Percentiles rank a stretch among this genome's conserved stretches.
Conservation (phyloP, 495 filamentous ascomycete genomes). For the Opeltia flavorubescens region DNA sequence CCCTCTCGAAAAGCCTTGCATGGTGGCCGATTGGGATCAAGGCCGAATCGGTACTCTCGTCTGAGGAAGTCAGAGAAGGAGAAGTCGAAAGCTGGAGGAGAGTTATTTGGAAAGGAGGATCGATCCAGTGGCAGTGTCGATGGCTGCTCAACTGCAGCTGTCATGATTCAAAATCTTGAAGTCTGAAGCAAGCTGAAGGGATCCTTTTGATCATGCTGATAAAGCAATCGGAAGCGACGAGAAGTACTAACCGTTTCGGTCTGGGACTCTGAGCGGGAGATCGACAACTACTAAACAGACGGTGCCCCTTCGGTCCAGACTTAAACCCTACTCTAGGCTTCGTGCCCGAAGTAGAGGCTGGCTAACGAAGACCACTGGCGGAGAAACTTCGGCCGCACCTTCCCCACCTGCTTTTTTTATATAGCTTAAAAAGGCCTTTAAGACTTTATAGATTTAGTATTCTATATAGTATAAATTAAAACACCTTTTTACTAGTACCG, state of each 20-base stretch:
- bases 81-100: constrained; percentile 47
- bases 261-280: not conserved
- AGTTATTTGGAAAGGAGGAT: constrained; percentile 20
- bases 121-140: not conserved
- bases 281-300: no score
- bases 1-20: constrained; percentile 72
- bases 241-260: not conserved
- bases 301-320: no score
- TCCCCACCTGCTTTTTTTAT: no score
- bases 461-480: no score
- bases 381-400: no score
- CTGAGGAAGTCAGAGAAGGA: constrained; percentile 63
- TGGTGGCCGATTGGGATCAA: constrained; percentile 56
- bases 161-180: constrained; percentile 16
- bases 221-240: not conserved
- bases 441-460: no score
- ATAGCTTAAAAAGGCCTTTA: no score
- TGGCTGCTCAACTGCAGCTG: constrained; percentile 19
- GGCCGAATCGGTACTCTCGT: constrained; percentile 60
- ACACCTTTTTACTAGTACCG: no score
- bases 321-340: no score
- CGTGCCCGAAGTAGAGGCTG: no score
- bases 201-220: no score
- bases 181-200: not conserved
- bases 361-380: no score